phyloP scores from a whole-genome alignment of 768 basidiomycete species.

The Termitomyces sp. region DNA sequence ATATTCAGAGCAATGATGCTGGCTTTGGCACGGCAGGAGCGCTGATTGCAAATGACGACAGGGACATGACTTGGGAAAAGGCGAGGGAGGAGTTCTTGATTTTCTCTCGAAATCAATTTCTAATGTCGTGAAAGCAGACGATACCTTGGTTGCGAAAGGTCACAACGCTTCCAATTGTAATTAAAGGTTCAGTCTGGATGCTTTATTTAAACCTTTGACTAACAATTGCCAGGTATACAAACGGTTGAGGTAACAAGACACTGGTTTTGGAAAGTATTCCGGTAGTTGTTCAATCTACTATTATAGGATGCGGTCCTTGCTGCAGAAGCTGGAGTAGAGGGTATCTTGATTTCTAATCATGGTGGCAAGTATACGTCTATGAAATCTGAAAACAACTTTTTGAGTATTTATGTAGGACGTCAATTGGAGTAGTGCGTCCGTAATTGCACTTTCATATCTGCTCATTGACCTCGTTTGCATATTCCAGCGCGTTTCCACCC shows the following conservation, averaged over 20 bases:
- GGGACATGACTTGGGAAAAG: slow-evolving; percentile 75
- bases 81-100: slow-evolving; percentile 24
- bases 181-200: slow-evolving; percentile 49
- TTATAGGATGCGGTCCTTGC: slow-evolving; percentile 81
- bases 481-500: slow-evolving; percentile 62
- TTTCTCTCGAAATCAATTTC: neutral
- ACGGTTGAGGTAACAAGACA: slow-evolving; percentile 52
- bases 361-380: slow-evolving; percentile 48
- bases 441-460: neutral
- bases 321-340: slow-evolving; percentile 77
- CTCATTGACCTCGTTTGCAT: neutral
- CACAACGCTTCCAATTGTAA: slow-evolving; percentile 63
- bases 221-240: slow-evolving; percentile 49
- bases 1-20: slow-evolving; percentile 26
- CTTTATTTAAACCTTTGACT: neutral
- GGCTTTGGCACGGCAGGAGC: slow-evolving; percentile 63
- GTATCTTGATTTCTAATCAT: slow-evolving; percentile 87
- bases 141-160: slow-evolving; percentile 72
- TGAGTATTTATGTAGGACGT: slow-evolving; percentile 39
- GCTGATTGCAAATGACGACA: slow-evolving; percentile 58
- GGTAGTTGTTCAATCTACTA: neutral
- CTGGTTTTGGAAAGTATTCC: neutral
- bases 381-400: neutral
- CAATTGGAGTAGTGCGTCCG: slow-evolving; percentile 71
- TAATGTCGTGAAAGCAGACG: slow-evolving; percentile 34